Percentiles rank a stretch among this genome's conserved stretches.
Evolutionary conservation across 495 filamentous ascomycete species (phyloP).

Genomic region (Tuber calosporum): DNA sequence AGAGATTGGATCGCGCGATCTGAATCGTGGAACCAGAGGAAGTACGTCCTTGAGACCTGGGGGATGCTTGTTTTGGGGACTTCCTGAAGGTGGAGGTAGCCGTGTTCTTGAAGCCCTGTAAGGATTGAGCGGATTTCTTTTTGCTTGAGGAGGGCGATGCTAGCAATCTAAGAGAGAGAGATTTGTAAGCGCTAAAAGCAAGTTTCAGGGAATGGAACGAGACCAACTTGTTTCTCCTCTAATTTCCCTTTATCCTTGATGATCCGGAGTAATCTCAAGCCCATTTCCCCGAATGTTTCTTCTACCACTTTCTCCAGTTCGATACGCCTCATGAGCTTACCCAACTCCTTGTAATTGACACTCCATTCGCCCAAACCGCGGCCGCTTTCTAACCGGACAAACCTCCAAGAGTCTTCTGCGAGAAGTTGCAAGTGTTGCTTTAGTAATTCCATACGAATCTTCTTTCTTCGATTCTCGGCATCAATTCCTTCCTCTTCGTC

Average conservation of each 20-base stretch:
- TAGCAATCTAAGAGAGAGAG: conserved; percentile 47
- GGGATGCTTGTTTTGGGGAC: conserved; percentile 75
- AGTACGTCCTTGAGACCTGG: conserved; percentile 69
- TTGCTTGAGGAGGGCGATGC: conserved; percentile 66
- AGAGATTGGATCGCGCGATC: conserved; percentile 59
- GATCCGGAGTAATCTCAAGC: conserved; percentile 70
- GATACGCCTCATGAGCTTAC: conserved; percentile 58
- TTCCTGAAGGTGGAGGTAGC: conserved; percentile 84
- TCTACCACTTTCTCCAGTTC: conserved; percentile 74
- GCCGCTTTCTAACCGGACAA: conserved; percentile 55
- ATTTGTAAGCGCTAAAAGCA: conserved; percentile 10
- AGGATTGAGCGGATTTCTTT: conserved; percentile 75
- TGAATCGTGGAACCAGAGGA: conserved; percentile 81
- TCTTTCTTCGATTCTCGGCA: conserved; percentile 32
- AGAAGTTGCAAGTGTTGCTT: conserved; percentile 72
- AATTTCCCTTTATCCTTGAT: conserved; percentile 79
- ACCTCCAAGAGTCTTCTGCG: conserved; percentile 60
- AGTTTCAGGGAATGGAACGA: background rate
- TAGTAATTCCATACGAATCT: conserved; percentile 51
- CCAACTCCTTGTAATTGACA: conserved; percentile 65
- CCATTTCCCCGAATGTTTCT: conserved; percentile 64
- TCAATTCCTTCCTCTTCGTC: conserved; percentile 39
- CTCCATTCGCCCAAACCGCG: conserved; percentile 65
- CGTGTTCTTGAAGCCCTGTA: conserved; percentile 68
- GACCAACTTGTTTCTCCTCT: conserved; percentile 65